Conservation (phyloP, 768 basidiomycete genomes). For the Amanita subjunquillea region DNA sequence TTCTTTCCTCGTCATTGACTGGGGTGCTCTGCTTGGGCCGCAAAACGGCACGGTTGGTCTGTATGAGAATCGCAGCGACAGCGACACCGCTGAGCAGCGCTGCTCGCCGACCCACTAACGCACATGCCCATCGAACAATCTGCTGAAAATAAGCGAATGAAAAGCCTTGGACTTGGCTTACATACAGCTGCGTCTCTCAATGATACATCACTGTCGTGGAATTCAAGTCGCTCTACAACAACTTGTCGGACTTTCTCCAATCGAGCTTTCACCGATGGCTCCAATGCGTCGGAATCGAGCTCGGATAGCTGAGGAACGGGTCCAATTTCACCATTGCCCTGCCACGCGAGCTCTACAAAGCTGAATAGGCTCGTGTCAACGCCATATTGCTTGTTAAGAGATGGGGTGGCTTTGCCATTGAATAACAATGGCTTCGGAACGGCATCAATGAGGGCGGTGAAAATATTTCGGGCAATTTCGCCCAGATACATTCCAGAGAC, state of each 20-base stretch:
- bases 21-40: constrained; percentile 25
- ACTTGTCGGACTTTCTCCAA: constrained; percentile 49
- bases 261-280: constrained; percentile 21
- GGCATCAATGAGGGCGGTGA: constrained; percentile 75
- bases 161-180: neutral
- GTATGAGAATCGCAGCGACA: constrained; percentile 75
- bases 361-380: constrained; percentile 92
- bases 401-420: constrained; percentile 59
- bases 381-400: constrained; percentile 86
- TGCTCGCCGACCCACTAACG: constrained; percentile 72
- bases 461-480: constrained; percentile 80
- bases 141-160: constrained; percentile 23
- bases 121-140: constrained; percentile 74
- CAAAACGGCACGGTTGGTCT: constrained; percentile 62
- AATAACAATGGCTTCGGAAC: constrained; percentile 68
- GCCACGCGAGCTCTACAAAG: constrained; percentile 71
- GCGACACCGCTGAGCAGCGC: constrained; percentile 80
- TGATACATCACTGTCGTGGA: constrained; percentile 44
- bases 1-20: constrained; percentile 30
- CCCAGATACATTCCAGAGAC: constrained; percentile 99
- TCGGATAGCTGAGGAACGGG: constrained; percentile 23
- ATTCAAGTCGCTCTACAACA: constrained; percentile 52
- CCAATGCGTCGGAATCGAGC: constrained; percentile 22
- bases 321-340: constrained; percentile 26
- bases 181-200: constrained; percentile 47